phyloP scores from a whole-genome alignment of 1,284 basidiomycete species.

The Microbotryum scabiosae region DNA sequence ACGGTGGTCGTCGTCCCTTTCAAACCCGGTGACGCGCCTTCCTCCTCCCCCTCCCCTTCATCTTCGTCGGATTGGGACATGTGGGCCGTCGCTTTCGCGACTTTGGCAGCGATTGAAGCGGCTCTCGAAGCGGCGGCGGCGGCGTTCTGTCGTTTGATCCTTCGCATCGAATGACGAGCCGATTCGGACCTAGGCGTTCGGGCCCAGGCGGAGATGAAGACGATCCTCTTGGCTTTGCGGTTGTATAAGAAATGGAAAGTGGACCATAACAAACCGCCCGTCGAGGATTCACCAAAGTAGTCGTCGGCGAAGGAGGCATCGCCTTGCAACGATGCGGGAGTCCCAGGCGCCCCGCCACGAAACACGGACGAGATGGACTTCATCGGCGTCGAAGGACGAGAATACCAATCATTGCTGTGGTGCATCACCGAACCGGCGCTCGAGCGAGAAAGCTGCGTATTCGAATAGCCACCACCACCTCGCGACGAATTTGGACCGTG shows the following conservation, averaged over 20 bases:
- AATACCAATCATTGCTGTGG: neutral
- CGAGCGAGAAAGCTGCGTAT: neutral
- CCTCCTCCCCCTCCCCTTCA: slow-evolving; percentile 7
- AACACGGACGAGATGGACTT: slow-evolving; percentile 26
- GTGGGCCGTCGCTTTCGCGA: neutral
- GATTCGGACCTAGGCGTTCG: slow-evolving; percentile 42
- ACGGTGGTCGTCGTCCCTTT: slow-evolving; percentile 4
- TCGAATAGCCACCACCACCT: too few relatives aligned
- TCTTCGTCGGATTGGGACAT: neutral
- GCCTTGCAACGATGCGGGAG: neutral
- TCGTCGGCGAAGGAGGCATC: slow-evolving; percentile 7
- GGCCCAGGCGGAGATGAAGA: slow-evolving; percentile 93
- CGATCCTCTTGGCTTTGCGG: slow-evolving; percentile 76
- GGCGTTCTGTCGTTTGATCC: too few relatives aligned
- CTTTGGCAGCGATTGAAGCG: too few relatives aligned
- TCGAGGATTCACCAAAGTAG: slow-evolving; percentile 41
- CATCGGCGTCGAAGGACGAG: slow-evolving; percentile 14
- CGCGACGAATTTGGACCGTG: neutral
- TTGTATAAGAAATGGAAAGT: slow-evolving; percentile 98
- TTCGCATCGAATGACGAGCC: neutral
- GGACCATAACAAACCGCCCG: slow-evolving; percentile 86
- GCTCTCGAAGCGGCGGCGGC: too few relatives aligned
- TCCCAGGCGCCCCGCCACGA: slow-evolving; percentile 1
- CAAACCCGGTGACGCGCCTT: slow-evolving; percentile 16
- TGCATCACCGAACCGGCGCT: slow-evolving; percentile 3